Evolutionary conservation across 2,329 filamentous ascomycete genomes (phyloP).

Genomic region (Penicillium freii): DNA sequence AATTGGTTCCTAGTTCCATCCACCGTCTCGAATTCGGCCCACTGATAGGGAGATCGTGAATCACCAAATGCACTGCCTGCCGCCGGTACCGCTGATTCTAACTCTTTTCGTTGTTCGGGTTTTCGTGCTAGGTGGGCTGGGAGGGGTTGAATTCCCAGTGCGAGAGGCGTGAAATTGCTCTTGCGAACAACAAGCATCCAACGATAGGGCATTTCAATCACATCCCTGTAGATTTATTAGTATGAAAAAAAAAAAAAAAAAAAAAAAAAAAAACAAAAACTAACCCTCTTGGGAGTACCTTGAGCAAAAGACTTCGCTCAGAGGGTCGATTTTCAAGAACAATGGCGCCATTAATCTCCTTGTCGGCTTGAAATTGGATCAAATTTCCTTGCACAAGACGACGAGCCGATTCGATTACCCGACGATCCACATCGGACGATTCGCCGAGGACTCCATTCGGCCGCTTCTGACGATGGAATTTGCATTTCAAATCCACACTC

Average conservation of each 20-base stretch:
- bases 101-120: conserved; percentile 55
- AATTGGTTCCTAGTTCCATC: conserved; percentile 55
- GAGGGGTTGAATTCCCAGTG: conserved; percentile 47
- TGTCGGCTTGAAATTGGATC: conserved; percentile 80
- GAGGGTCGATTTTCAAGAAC: conserved; percentile 77
- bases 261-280: conserved; percentile 38
- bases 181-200: conserved; percentile 52
- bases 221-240: conserved; percentile 31
- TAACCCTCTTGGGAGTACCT: conserved; percentile 81
- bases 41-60: conserved; percentile 56
- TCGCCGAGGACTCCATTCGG: conserved; percentile 71
- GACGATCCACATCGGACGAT: conserved; percentile 66
- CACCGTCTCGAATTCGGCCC: conserved; percentile 74
- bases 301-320: conserved; percentile 74
- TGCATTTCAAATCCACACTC: conserved; percentile 89
- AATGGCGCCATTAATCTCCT: conserved; percentile 86
- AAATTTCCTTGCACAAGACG: conserved; percentile 70
- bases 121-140: conserved; percentile 50
- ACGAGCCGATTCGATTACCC: conserved; percentile 66
- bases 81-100: conserved; percentile 61
- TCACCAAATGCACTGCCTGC: conserved; percentile 67
- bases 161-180: conserved; percentile 48
- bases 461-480: conserved; percentile 87
- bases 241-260: conserved; percentile 3
- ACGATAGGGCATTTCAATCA: conserved; percentile 62